Conservation (phyloP, 768 basidiomycete species). For the Calocera cornea region DNA sequence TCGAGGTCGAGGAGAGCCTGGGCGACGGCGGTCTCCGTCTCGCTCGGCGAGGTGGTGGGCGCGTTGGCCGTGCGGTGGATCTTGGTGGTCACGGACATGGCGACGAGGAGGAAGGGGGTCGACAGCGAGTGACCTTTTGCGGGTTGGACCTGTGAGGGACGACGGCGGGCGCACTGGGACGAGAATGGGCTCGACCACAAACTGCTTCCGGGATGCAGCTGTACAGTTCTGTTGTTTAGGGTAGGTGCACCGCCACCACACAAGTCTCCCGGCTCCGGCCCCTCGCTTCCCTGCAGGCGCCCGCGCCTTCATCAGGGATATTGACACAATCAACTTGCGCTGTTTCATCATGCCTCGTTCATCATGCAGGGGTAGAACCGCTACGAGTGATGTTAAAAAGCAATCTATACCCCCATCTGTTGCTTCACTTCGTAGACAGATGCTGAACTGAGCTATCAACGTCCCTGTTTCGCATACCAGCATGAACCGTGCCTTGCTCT, state of each 20-base stretch:
- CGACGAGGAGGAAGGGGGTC: conserved; percentile 6
- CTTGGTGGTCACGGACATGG: conserved; percentile 37
- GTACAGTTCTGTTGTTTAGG: background rate
- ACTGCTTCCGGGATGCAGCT: background rate
- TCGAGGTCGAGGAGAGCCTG: conserved; percentile 96
- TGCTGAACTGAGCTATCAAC: too few species aligned
- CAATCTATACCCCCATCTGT: too few species aligned
- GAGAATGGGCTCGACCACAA: background rate
- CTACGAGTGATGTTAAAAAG: too few species aligned
- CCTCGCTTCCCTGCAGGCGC: too few species aligned
- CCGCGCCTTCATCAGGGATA: too few species aligned
- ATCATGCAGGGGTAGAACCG: too few species aligned
- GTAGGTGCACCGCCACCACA: background rate
- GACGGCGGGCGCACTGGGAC: background rate
- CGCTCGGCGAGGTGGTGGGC: conserved; percentile 74
- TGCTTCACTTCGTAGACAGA: too few species aligned
- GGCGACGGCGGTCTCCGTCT: conserved; percentile 79
- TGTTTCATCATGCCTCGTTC: too few species aligned
- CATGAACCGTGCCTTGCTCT: too few species aligned
- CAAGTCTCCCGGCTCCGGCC: too few species aligned
- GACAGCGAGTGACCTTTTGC: background rate
- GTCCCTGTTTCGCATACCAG: too few species aligned
- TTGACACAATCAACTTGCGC: too few species aligned
- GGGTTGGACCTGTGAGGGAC: conserved; percentile 9
- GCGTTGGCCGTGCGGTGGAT: conserved; percentile 95